Percentiles rank a stretch among this genome's conserved stretches.
Evolutionary conservation across 176 grass and related monocot genomes (phyloP).

Genomic region (Pharus latifolius): DNA sequence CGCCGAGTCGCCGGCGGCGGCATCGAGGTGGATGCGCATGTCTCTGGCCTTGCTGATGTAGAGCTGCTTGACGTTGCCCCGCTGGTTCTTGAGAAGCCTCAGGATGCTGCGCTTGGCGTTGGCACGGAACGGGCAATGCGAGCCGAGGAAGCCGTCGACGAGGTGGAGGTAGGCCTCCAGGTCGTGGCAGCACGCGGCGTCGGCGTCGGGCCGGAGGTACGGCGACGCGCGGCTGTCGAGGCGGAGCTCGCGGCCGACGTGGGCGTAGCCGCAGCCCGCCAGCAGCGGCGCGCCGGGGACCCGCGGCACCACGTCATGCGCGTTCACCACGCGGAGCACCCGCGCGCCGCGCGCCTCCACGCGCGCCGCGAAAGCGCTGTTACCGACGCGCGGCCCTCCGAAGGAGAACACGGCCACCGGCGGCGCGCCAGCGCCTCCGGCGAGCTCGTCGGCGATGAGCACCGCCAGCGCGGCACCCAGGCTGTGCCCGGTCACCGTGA

Average conservation of each 20-base stretch:
- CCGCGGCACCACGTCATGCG: conserved; percentile 48
- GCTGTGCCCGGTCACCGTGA: conserved; percentile 58
- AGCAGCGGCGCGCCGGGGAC: conserved; percentile 13
- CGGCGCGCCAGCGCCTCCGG: background rate
- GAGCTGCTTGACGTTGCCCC: conserved; percentile 52
- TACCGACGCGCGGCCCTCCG: conserved; percentile 43
- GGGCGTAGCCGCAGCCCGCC: conserved; percentile 18
- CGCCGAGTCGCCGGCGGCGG: background rate
- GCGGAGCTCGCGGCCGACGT: conserved; percentile 40
- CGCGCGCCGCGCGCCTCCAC: conserved; percentile 35
- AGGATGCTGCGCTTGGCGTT: conserved; percentile 51
- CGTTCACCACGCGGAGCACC: conserved; percentile 59
- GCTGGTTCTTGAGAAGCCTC: conserved; percentile 33
- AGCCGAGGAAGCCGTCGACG: conserved; percentile 47
- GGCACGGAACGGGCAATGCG: conserved; percentile 37
- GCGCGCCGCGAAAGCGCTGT: conserved; percentile 31
- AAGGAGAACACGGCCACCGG: conserved; percentile 54
- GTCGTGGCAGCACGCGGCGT: conserved; percentile 55
- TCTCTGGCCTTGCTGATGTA: conserved; percentile 53
- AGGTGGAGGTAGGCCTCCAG: conserved; percentile 64
- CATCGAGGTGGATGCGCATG: conserved; percentile 24
- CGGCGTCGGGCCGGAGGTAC: conserved; percentile 47
- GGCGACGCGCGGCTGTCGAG: conserved; percentile 59
- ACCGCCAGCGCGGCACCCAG: conserved; percentile 47
- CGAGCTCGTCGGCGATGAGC: conserved; percentile 48